Evolutionary conservation across 257 asterid species (phyloP).

Genomic region (Solanum neorickii): DNA sequence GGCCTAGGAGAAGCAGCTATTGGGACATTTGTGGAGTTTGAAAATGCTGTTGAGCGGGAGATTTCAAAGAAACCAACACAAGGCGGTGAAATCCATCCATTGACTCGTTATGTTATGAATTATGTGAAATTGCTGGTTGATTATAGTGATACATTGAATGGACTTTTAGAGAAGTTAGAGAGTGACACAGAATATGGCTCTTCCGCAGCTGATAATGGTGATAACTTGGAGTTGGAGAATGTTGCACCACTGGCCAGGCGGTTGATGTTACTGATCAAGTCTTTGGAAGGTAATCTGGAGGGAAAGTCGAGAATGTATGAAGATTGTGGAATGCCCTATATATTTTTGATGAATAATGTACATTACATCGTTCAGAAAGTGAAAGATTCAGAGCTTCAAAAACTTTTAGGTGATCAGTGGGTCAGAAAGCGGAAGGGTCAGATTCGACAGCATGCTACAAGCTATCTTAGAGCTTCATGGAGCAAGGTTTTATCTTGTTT

Average conservation of each 20-base stretch:
- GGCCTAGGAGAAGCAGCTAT: constrained; percentile 75
- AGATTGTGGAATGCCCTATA: constrained; percentile 67
- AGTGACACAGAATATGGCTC: constrained; percentile 10
- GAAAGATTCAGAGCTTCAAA: constrained; percentile 74
- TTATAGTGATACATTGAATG: constrained; percentile 63
- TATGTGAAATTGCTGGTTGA: constrained; percentile 80
- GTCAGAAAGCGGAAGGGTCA: constrained; percentile 68
- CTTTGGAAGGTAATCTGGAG: constrained; percentile 77
- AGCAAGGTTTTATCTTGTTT: constrained; percentile 60
- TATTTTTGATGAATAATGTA: constrained; percentile 86
- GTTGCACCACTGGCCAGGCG: constrained; percentile 44
- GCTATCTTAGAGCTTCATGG: constrained; percentile 92
- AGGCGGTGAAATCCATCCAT: constrained; percentile 86
- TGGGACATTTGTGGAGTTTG: constrained; percentile 86
- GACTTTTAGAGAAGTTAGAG: constrained; percentile 41
- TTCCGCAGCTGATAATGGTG: constrained; percentile 14
- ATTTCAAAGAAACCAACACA: constrained; percentile 64
- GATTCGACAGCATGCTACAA: constrained; percentile 73
- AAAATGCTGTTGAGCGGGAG: constrained; percentile 87
- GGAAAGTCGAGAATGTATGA: constrained; percentile 83
- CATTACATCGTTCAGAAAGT: constrained; percentile 89
- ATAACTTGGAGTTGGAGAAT: constrained; percentile 34
- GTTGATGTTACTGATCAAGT: constrained; percentile 47
- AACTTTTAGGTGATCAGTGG: constrained; percentile 83
- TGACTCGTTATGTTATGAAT: constrained; percentile 91